Percentiles rank a stretch among this genome's conserved stretches.
Conservation (phyloP, 2,329 filamentous ascomycete species). For the Ascochyta fabae region DNA sequence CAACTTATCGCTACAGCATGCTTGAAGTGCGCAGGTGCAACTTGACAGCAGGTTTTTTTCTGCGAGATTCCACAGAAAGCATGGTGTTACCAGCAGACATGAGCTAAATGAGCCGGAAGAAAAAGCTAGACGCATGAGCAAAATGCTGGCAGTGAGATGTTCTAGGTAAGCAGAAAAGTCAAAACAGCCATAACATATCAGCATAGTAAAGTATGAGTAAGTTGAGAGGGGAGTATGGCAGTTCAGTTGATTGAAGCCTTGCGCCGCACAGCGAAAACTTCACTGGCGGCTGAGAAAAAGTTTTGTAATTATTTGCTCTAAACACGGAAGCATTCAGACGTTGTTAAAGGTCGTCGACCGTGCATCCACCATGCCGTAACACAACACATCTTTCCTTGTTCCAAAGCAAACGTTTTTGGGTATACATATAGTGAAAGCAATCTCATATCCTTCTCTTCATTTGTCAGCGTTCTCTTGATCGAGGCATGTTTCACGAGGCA, state of each 20-base stretch:
- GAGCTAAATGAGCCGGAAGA: no score
- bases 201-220: not conserved
- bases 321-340: not conserved
- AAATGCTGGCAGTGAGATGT: no score
- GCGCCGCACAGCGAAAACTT: not conserved
- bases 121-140: no score
- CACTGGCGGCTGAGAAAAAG: not conserved
- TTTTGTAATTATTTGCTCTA: not conserved
- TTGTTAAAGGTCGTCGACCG: not conserved
- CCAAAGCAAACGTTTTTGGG: not conserved
- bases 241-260: not conserved
- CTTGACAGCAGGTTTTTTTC: no score
- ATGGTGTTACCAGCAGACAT: no score
- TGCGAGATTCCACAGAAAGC: no score
- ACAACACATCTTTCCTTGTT: not conserved
- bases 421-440: conserved; percentile 10
- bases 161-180: no score
- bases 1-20: not conserved
- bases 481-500: conserved; percentile 17
- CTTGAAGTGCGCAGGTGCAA: no score
- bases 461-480: not conserved
- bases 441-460: not conserved
- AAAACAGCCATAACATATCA: no score
- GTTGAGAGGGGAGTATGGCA: not conserved
- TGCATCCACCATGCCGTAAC: not conserved